Conservation (phyloP, 305 asterid genomes). For the Solanum chacoense region DNA sequence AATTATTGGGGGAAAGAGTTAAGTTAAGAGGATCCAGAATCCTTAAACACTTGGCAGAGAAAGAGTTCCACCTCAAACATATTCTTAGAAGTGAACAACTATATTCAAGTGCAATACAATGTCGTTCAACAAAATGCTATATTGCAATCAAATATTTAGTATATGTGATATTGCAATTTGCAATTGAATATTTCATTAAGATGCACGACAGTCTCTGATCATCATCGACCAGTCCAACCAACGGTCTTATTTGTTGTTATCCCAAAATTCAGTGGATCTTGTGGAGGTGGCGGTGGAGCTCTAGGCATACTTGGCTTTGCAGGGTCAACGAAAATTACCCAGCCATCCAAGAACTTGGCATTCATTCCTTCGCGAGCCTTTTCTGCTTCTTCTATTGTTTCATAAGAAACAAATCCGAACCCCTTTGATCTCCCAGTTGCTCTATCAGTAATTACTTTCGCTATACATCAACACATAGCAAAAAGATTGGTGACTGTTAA, state of each 20-base stretch:
- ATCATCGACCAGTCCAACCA: slow-evolving; percentile 61
- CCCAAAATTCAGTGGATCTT: slow-evolving; percentile 30
- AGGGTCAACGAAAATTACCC: slow-evolving; percentile 95
- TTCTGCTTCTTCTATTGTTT: slow-evolving; percentile 76
- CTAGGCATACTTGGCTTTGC: slow-evolving; percentile 71
- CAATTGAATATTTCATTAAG: neutral
- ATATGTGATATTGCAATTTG: neutral
- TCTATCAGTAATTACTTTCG: slow-evolving; percentile 69
- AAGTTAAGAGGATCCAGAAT: neutral
- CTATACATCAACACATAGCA: slow-evolving; percentile 23
- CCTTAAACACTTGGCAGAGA: neutral
- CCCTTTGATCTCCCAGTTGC: slow-evolving; percentile 81
- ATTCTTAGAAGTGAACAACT: neutral
- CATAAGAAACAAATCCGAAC: slow-evolving; percentile 72
- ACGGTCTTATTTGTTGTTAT: slow-evolving; percentile 64
- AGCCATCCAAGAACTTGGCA: slow-evolving; percentile 76
- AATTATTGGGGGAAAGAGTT: neutral
- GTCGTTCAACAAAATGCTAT: neutral
- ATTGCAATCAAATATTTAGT: neutral
- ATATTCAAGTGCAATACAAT: neutral
- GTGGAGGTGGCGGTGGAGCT: slow-evolving; percentile 20
- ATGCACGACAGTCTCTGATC: neutral
- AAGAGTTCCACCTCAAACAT: neutral
- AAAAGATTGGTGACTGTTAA: neutral
- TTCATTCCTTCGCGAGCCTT: slow-evolving; percentile 83